A percentile compares a stretch with the other conserved stretches of the same genome.
phyloP scores from a whole-genome alignment of 371 early-diverging fungal species.

The Rhizomucor miehei region DNA sequence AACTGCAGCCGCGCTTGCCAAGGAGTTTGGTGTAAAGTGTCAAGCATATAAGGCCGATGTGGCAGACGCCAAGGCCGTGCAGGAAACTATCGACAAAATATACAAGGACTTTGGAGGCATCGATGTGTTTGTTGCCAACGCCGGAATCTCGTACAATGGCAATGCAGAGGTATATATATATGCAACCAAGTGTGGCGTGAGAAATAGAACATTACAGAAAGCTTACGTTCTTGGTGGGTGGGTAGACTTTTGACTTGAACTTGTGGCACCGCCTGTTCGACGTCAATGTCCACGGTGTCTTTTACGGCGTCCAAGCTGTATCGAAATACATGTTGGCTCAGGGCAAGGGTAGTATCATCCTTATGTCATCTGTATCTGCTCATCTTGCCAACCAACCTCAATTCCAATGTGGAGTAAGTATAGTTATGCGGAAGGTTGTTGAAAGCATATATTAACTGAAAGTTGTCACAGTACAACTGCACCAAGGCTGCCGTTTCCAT shows the following conservation, averaged over 20 bases:
- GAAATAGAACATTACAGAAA: too few species aligned
- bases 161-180: conserved; percentile 14
- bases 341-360: conserved; percentile 40
- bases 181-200: too few species aligned
- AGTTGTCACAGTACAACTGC: conserved; percentile 39
- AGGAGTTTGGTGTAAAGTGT: conserved; percentile 32
- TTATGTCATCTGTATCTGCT: conserved; percentile 46
- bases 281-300: conserved; percentile 48
- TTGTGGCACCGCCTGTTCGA: conserved; percentile 41
- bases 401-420: conserved; percentile 41
- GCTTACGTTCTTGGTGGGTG: conserved; percentile 6
- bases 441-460: background rate
- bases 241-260: conserved; percentile 25
- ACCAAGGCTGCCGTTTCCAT: conserved; percentile 67
- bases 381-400: conserved; percentile 46
- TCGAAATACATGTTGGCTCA: conserved; percentile 41
- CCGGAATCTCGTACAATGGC: conserved; percentile 39
- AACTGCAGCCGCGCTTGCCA: conserved; percentile 33
- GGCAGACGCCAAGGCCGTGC: conserved; percentile 25
- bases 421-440: background rate
- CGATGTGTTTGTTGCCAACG: conserved; percentile 50
- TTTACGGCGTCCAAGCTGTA: conserved; percentile 39
- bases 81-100: conserved; percentile 32
- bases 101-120: conserved; percentile 39
- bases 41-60: conserved; percentile 45